Evolutionary conservation across 805 yeast genomes (phyloP).

Genomic region (Yamadazyma laniorum): DNA sequence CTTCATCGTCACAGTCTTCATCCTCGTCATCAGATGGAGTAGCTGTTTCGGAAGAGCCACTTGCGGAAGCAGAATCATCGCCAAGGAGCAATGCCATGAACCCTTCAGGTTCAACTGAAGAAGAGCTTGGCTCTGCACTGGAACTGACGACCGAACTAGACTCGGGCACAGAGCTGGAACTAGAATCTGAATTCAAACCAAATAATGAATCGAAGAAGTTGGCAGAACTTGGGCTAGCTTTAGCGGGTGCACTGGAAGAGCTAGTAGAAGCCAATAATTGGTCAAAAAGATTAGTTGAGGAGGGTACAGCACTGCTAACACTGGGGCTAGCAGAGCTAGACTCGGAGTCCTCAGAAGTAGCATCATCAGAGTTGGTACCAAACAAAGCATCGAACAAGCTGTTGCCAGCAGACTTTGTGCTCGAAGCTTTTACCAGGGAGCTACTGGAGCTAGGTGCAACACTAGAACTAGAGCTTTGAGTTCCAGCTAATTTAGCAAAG

Average conservation of each 20-base stretch:
- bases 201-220: constrained; percentile 8
- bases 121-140: constrained; percentile 4
- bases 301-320: constrained; percentile 5
- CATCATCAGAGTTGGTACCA: constrained; percentile 4
- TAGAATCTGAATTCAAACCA: constrained; percentile 3
- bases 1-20: constrained; percentile 9
- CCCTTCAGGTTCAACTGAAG: background rate
- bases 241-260: constrained; percentile 5
- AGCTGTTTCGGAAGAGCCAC: background rate
- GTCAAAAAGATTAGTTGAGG: constrained; percentile 7
- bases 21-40: constrained; percentile 11
- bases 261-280: constrained; percentile 2
- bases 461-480: constrained; percentile 3
- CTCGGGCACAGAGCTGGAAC: background rate
- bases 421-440: constrained; percentile 3
- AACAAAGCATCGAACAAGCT: constrained; percentile 7
- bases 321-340: constrained; percentile 5
- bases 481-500: constrained; percentile 8
- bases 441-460: constrained; percentile 16
- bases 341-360: constrained; percentile 1
- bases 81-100: background rate
- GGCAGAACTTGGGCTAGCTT: constrained; percentile 2
- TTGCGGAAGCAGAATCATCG: constrained; percentile 1
- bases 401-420: constrained; percentile 1
- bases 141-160: constrained; percentile 1